A percentile compares a stretch with the other conserved stretches of the same genome.
These are phyloP conservation scores for Tetradesmus lagerheimii DNA, from an alignment of 139 green algal genomes.

Conservation along the genomic window DNA sequence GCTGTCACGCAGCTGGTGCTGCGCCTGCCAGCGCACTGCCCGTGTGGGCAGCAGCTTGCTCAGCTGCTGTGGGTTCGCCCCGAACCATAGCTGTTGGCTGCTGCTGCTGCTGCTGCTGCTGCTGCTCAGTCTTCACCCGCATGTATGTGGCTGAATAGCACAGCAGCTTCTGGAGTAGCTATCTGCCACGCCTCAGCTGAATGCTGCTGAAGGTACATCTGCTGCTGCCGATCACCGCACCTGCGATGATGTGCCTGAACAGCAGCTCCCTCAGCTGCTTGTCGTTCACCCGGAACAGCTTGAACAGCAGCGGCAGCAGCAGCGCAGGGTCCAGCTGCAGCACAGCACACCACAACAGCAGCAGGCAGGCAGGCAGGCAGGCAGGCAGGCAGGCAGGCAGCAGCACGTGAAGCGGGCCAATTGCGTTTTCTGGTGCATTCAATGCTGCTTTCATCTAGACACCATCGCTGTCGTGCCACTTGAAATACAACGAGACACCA, in stretches of 20 bases:
- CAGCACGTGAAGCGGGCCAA: slow-evolving; percentile 5
- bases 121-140: background rate
- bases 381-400: background rate
- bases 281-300: slow-evolving; percentile 92
- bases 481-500: too few species aligned
- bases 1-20: background rate
- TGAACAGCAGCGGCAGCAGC: slow-evolving; percentile 95
- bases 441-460: too few species aligned
- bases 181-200: background rate
- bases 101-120: slow-evolving; percentile 3
- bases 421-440: too few species aligned
- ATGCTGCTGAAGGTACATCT: background rate
- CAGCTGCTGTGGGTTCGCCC: too few species aligned
- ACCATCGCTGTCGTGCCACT: too few species aligned
- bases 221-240: slow-evolving; percentile 20
- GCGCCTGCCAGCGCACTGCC: too few species aligned
- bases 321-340: slow-evolving; percentile 69
- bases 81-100: background rate
- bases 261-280: slow-evolving; percentile 90
- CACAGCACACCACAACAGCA: slow-evolving; percentile 22
- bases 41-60: background rate
- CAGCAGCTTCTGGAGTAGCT: background rate
- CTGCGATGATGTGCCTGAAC: slow-evolving; percentile 93
- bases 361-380: background rate
- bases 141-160: background rate